A percentile compares a stretch with the other conserved stretches of the same genome.
These are phyloP conservation scores for Zostera marina DNA, from an alignment of 116 monocot species.

Conservation along the genomic window DNA sequence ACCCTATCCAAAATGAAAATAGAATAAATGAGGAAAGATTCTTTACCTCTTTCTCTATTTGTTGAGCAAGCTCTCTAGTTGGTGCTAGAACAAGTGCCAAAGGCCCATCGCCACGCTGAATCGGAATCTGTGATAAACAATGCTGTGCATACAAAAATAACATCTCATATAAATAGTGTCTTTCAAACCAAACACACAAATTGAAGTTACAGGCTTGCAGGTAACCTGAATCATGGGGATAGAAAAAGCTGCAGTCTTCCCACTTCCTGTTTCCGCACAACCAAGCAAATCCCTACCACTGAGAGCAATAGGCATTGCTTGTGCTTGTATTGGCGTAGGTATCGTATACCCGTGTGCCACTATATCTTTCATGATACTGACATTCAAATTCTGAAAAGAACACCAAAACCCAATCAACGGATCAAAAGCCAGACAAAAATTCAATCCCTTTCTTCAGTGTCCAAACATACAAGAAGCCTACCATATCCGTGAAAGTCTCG, in stretches of 20 bases:
- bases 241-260: constrained; percentile 55
- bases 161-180: neutral
- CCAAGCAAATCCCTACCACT: constrained; percentile 43
- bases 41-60: constrained; percentile 52
- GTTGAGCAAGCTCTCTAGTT: constrained; percentile 55
- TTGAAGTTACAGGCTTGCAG: neutral
- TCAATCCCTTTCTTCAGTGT: neutral
- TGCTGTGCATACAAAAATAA: constrained; percentile 18
- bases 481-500: constrained; percentile 51
- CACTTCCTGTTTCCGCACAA: constrained; percentile 53
- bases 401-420: neutral
- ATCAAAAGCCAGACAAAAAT: neutral
- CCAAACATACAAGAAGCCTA: constrained; percentile 5
- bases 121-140: constrained; percentile 34
- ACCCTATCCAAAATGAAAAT: neutral
- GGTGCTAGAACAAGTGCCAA: constrained; percentile 49
- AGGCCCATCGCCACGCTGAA: constrained; percentile 43
- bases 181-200: neutral
- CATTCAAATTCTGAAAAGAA: constrained; percentile 24
- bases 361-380: constrained; percentile 44
- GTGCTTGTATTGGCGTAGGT: constrained; percentile 53
- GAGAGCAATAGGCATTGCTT: constrained; percentile 48
- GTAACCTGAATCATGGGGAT: constrained; percentile 62
- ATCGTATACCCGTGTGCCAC: constrained; percentile 34
- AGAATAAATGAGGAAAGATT: neutral